Evolutionary conservation across 2,329 filamentous ascomycete genomes (phyloP), one percentile per base, ranked within the genome.

Genomic region (Aciculosporium take): DNA sequence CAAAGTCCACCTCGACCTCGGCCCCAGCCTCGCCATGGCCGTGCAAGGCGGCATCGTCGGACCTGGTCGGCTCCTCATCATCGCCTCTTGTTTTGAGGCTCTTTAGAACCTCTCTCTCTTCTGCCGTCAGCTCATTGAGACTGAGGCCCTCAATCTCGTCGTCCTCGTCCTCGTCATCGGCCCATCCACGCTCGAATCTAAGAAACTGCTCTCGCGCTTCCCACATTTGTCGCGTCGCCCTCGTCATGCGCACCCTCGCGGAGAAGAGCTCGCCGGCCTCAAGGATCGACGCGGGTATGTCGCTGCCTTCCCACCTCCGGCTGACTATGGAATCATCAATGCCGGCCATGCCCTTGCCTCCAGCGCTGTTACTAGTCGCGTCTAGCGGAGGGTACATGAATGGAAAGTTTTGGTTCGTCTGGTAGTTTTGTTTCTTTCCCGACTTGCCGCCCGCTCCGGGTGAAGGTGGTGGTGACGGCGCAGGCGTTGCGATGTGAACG

Each of bases 401-500:
- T 0, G 91, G 91, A 49, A 98, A 96, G 56, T 95, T 91, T 53
- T 98, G 91, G 55, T 98, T 98, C 0, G 91, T 98, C 59, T 98
- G 91, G 54, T 98, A 98, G 51, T 96, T 98, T 55, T 98, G 91
- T 57, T 98, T 98, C 68, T 98, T 98, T 1, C 83, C 88, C 40
- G 84, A 85, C 59, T 96, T 98, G 0, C 87, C 87, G 21, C 87
- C 88, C 27, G 81, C 81, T 8, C 68, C 72, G 0, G 91, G 91
- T 1, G 89, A 95, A 1, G 91, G 91, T 0, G 91, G 91, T 20
- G 91, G 91, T 0, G 91, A 98, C 1, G 91, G 91, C 0, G 88
- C 89, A 0, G 91, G 91, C 1, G 91, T 98, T n/a, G 91, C 91
- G 51, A 98, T 98, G 59, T 98, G 91, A 5, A 98, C 89, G 5